Percentiles rank a stretch among this genome's conserved stretches.
phyloP scores from a whole-genome alignment of 306 rosid species.

The Cucumis hystrix region DNA sequence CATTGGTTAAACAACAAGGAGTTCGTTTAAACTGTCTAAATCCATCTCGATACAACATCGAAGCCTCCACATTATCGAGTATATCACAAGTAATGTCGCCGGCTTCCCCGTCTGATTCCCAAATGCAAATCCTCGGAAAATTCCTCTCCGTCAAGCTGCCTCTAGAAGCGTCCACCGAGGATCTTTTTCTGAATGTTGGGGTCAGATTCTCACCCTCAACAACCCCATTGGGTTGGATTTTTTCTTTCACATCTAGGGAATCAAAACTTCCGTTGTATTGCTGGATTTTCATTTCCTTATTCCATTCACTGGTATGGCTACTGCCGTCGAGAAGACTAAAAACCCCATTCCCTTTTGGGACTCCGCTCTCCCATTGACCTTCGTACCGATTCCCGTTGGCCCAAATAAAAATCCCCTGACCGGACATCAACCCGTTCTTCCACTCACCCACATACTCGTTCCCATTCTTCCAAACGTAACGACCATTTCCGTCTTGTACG shows the following conservation, averaged over 20 bases:
- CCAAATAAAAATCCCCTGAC: conserved; percentile 65
- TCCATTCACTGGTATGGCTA: conserved; percentile 63
- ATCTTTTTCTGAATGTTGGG: conserved; percentile 49
- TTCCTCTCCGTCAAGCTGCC: conserved; percentile 48
- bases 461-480: conserved; percentile 83
- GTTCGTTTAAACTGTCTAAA: conserved; percentile 30
- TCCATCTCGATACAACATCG: conserved; percentile 41
- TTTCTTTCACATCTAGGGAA: conserved; percentile 19
- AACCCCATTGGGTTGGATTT: conserved; percentile 16
- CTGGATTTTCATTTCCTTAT: conserved; percentile 47
- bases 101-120: conserved; percentile 93
- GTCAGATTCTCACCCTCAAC: conserved; percentile 26
- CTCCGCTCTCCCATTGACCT: conserved; percentile 85
- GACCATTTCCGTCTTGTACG: conserved; percentile 67
- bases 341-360: conserved; percentile 66
- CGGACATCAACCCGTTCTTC: conserved; percentile 69
- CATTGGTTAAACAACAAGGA: conserved; percentile 33
- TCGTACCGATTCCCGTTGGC: conserved; percentile 72
- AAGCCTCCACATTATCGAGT: conserved; percentile 79
- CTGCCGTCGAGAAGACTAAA: conserved; percentile 79
- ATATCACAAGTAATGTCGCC: conserved; percentile 97
- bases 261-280: conserved; percentile 45
- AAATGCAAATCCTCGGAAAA: conserved; percentile 78
- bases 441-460: conserved; percentile 79
- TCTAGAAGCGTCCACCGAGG: conserved; percentile 39